Evolutionary conservation across 805 yeast genomes (phyloP).

Genomic region (Candida methanosorbosa): DNA sequence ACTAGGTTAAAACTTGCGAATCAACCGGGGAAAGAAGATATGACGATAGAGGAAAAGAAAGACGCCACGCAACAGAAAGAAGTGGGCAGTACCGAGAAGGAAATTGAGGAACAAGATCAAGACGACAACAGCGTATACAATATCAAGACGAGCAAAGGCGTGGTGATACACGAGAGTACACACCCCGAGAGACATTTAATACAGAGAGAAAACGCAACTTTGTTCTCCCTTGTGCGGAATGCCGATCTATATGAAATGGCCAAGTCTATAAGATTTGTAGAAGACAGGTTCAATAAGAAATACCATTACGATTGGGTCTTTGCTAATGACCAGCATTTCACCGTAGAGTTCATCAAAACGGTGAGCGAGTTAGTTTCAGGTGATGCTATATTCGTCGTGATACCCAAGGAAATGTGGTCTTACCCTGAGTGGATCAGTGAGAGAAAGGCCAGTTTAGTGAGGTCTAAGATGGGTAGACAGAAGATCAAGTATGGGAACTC

Average conservation of each 20-base stretch:
- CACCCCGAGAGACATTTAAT: no score
- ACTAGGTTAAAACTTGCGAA: no score
- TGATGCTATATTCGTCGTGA: constrained; percentile 62
- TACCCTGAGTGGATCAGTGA: constrained; percentile 81
- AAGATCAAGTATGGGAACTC: constrained; percentile 58
- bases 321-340: constrained; percentile 78
- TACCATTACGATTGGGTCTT: constrained; percentile 94
- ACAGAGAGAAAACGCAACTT: constrained; percentile 60
- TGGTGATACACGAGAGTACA: no score
- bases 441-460: constrained; percentile 48
- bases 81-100: no score
- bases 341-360: constrained; percentile 66
- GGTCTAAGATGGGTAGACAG: constrained; percentile 41
- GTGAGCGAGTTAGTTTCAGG: constrained; percentile 71
- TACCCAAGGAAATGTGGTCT: constrained; percentile 83
- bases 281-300: constrained; percentile 79
- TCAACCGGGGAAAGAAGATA: no score
- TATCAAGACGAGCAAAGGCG: no score
- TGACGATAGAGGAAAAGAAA: no score
- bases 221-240: constrained; percentile 74
- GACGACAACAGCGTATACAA: no score
- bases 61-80: no score
- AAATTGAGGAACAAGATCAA: no score
- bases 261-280: constrained; percentile 65
- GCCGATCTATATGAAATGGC: constrained; percentile 54